A percentile compares a stretch with the other conserved stretches of the same genome.
Conservation (phyloP, 2,329 filamentous ascomycete genomes). For the Tolypocladium capitatum region DNA sequence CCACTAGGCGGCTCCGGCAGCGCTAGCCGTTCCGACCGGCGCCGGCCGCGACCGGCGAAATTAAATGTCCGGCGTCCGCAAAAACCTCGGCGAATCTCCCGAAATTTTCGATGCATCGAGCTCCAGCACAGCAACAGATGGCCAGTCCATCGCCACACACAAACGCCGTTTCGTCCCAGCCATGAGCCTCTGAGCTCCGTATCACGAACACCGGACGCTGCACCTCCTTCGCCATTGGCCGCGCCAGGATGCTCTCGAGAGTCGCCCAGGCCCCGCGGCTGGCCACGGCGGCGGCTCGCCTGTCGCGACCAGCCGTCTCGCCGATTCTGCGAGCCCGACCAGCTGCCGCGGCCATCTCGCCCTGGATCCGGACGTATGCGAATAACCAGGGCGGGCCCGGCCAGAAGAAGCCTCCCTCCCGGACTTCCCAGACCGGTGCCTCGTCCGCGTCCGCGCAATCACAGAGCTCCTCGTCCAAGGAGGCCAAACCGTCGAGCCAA, state of each 20-base stretch:
- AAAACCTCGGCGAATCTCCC: neutral
- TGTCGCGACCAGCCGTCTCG: slow-evolving; percentile 12
- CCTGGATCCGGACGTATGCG: slow-evolving; percentile 17
- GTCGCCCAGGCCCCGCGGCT: slow-evolving; percentile 19
- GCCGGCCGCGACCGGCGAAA: neutral
- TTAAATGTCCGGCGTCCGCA: neutral
- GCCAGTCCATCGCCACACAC: neutral
- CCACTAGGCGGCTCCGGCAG: too few relatives aligned
- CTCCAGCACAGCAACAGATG: neutral
- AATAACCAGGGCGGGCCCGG: slow-evolving; percentile 6
- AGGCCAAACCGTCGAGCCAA: neutral
- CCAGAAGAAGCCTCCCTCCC: slow-evolving; percentile 4
- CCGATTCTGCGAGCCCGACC: slow-evolving; percentile 13
- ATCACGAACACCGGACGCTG: neutral
- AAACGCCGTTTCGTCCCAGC: neutral
- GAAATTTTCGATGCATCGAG: neutral
- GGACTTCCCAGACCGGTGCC: neutral
- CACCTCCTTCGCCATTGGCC: neutral
- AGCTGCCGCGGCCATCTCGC: slow-evolving; percentile 8
- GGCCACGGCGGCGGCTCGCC: slow-evolving; percentile 16
- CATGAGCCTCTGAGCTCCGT: neutral
- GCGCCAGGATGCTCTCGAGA: slow-evolving; percentile 26
- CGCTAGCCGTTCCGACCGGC: too few relatives aligned
- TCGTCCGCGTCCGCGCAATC: neutral
- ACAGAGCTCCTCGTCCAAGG: slow-evolving; percentile 3